Evolutionary conservation across 1,284 basidiomycete species (phyloP).

Genomic region (Tilletia setariae): DNA sequence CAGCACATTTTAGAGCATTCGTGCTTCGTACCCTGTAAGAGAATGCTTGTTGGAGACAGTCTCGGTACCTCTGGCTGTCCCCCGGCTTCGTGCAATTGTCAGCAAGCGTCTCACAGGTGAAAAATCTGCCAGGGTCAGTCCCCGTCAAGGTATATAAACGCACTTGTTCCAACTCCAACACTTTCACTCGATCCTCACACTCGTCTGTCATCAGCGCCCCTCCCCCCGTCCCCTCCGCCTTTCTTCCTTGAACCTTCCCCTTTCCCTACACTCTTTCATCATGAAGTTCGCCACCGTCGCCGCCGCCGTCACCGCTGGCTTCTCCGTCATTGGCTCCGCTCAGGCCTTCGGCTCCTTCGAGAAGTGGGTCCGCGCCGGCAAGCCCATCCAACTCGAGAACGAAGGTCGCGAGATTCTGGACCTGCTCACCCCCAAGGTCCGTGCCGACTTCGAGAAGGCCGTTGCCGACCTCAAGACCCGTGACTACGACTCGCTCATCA

Average conservation of each 20-base stretch:
- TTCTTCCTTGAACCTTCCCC: background rate
- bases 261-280: slow-evolving; percentile 13
- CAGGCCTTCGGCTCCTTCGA: slow-evolving; percentile 31
- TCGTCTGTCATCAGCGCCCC: slow-evolving; percentile 9
- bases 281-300: slow-evolving; percentile 24
- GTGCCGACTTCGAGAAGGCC: slow-evolving; percentile 15
- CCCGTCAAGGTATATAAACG: background rate
- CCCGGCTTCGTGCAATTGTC: too few species aligned
- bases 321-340: slow-evolving; percentile 22
- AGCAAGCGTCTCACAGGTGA: too few species aligned
- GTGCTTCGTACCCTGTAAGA: too few species aligned
- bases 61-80: too few species aligned
- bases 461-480: slow-evolving; percentile 19
- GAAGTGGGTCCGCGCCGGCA: slow-evolving; percentile 23
- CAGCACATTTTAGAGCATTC: too few species aligned
- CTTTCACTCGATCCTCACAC: background rate
- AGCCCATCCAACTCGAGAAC: slow-evolving; percentile 30
- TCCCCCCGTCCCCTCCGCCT: background rate
- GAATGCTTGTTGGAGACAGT: too few species aligned
- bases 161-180: background rate
- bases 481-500: slow-evolving; percentile 28
- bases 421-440: slow-evolving; percentile 17
- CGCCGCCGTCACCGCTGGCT: slow-evolving; percentile 19
- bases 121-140: background rate
- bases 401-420: slow-evolving; percentile 26